phyloP scores from a whole-genome alignment of 2,329 filamentous ascomycete species.

The Apiospora aurea region DNA sequence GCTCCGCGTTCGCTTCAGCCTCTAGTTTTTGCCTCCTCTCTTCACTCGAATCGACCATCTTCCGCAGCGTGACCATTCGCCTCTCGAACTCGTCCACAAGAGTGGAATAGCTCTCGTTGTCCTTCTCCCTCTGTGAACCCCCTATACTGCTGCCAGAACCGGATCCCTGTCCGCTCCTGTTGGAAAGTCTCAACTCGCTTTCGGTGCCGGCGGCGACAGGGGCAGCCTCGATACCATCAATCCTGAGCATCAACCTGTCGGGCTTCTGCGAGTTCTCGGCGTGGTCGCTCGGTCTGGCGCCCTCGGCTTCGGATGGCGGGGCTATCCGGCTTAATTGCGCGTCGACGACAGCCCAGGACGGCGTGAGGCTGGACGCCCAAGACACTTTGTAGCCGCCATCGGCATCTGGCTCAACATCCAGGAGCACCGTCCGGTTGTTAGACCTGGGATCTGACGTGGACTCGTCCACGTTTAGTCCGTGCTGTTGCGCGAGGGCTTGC shows the following conservation, averaged over 20 bases:
- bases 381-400: conserved; percentile 62
- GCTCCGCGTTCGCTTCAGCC: neutral
- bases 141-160: conserved; percentile 41
- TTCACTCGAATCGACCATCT: conserved; percentile 60
- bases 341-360: conserved; percentile 71
- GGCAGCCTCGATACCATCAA: conserved; percentile 60
- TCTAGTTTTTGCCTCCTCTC: conserved; percentile 47
- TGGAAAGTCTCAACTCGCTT: conserved; percentile 42
- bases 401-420: conserved; percentile 58
- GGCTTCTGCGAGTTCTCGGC: conserved; percentile 37
- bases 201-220: conserved; percentile 43
- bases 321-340: conserved; percentile 53
- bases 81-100: conserved; percentile 65
- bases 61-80: conserved; percentile 62
- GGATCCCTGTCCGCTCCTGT: conserved; percentile 37
- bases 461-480: conserved; percentile 44
- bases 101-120: conserved; percentile 52
- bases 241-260: conserved; percentile 64
- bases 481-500: conserved; percentile 62
- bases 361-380: conserved; percentile 74
- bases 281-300: conserved; percentile 39
- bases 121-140: conserved; percentile 37
- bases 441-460: conserved; percentile 37
- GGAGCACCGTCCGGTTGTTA: conserved; percentile 56
- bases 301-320: conserved; percentile 40